Evolutionary conservation across 176 grass and related monocot genomes (phyloP).

Genomic region (Carex pumila): DNA sequence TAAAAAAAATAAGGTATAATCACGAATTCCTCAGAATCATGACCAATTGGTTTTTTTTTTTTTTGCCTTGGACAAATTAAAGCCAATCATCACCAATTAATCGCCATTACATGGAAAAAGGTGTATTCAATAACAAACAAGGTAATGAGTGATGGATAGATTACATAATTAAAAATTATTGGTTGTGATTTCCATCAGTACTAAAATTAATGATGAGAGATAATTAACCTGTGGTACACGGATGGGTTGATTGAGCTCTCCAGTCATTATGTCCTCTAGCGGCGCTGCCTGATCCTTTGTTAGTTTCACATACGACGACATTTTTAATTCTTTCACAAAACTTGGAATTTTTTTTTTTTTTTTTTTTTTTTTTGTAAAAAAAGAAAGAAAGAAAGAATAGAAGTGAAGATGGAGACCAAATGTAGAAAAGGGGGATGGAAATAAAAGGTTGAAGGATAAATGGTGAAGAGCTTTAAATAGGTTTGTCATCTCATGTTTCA

Average conservation of each 20-base stretch:
- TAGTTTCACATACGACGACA: slow-evolving; percentile 76
- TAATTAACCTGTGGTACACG: slow-evolving; percentile 55
- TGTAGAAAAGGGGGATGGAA: background rate
- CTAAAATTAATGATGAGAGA: background rate
- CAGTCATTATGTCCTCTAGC: slow-evolving; percentile 58
- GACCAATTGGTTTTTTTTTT: no score
- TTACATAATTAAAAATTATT: background rate
- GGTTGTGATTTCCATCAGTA: background rate
- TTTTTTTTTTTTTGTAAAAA: background rate
- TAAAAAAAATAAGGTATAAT: no score
- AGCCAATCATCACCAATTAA: background rate
- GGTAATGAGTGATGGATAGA: background rate
- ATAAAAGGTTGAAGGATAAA: background rate
- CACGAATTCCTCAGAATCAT: background rate
- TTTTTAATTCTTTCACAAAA: slow-evolving; percentile 26
- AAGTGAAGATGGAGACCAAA: background rate
- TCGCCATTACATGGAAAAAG: background rate
- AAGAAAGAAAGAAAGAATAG: background rate
- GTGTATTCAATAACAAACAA: background rate
- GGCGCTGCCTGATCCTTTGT: slow-evolving; percentile 70
- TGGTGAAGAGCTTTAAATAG: background rate
- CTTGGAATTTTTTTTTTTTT: background rate
- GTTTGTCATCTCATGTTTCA: background rate
- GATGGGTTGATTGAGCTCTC: slow-evolving; percentile 91
- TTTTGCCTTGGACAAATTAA: no score